Percentiles rank a stretch among this genome's conserved stretches.
phyloP scores from a whole-genome alignment of 208 protist species.

The Acanthamoeba quina region DNA sequence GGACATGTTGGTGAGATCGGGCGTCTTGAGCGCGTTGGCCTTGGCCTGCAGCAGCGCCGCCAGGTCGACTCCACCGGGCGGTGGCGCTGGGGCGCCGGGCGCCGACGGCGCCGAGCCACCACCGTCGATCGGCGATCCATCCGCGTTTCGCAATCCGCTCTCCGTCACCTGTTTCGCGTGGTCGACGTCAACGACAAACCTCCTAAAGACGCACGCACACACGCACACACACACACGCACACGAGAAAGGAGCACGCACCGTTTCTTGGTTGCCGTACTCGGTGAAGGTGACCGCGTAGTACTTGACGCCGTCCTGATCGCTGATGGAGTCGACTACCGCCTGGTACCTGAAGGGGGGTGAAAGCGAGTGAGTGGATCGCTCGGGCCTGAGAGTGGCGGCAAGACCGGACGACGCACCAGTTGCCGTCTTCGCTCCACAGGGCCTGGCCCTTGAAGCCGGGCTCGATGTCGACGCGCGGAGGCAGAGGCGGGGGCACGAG shows the following conservation, averaged over 20 bases:
- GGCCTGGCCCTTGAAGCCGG: neutral
- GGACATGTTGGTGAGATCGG: conserved; percentile 61
- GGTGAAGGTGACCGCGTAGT: conserved; percentile 62
- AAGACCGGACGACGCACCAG: conserved; percentile 8
- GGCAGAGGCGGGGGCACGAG: conserved; percentile 19
- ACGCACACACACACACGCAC: too few species aligned
- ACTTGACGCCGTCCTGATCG: neutral
- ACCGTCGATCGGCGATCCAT: neutral
- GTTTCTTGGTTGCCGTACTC: conserved; percentile 63
- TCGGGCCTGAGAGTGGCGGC: too few species aligned
- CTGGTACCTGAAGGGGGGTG: conserved; percentile 49
- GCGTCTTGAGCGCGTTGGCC: conserved; percentile 39
- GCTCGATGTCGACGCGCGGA: conserved; percentile 4
- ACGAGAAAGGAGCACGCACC: neutral
- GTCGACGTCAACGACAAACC: too few species aligned
- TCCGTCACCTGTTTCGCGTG: neutral
- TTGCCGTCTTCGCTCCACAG: conserved; percentile 61
- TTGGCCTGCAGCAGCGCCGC: conserved; percentile 44
- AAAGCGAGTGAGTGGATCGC: too few species aligned
- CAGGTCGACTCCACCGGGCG: neutral
- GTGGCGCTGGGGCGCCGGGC: neutral
- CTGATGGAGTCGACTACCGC: conserved; percentile 16
- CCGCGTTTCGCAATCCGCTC: neutral
- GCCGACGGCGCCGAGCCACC: neutral
- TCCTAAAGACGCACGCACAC: too few species aligned